Evolutionary conservation across 306 rosid species (phyloP), one percentile per base, ranked within the genome.

Genomic region (Quercus rubra): DNA sequence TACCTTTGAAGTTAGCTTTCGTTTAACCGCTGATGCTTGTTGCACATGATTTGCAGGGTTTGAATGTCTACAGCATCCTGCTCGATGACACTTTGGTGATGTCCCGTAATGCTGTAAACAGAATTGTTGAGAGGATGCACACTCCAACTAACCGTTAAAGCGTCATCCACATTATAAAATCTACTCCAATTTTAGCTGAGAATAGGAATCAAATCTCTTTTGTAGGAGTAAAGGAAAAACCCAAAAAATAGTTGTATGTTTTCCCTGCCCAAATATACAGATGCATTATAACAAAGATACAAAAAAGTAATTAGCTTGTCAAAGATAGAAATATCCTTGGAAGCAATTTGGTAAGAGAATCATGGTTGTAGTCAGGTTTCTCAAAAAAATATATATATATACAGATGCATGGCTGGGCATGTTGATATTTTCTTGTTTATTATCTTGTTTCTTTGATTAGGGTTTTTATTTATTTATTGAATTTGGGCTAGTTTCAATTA

Each of bases 21-120:
- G 15, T 12, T 35, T 71, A n/a, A 4, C 20, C 58, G 31, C 77
- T 75, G 49, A n/a, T 52, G n/a, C 55, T 8, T 72, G 38, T 70
- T 38, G 46, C 79, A 85, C 73, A 43, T 77, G 72, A 78, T 72
- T 84, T 91, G 86, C 78, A 95, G 98, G 99, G 97, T 70, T 87
- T 95, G 90, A 93, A 95, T 66, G 94, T 93, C 77, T 93, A 93
- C 84, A 90, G 91, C 83, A 90, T 93, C 82, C 85, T 93, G 84
- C 91, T 81, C 88, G 96, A 95, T 55, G 98, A 95, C 79, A 93
- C 98, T 55, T 77, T 95, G 73, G 91, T 95, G 77, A 93, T 95
- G 97, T 90, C 98, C 62, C 89, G 89, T 30, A 88, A 75, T 87
- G 99, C 98, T 0, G 90, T 92, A 62, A 87, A 85, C 84, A 89